Percentiles rank a stretch among this genome's conserved stretches.
Evolutionary conservation across 1,139 yeast species (phyloP).

Genomic region (Geotrichum armillariae): DNA sequence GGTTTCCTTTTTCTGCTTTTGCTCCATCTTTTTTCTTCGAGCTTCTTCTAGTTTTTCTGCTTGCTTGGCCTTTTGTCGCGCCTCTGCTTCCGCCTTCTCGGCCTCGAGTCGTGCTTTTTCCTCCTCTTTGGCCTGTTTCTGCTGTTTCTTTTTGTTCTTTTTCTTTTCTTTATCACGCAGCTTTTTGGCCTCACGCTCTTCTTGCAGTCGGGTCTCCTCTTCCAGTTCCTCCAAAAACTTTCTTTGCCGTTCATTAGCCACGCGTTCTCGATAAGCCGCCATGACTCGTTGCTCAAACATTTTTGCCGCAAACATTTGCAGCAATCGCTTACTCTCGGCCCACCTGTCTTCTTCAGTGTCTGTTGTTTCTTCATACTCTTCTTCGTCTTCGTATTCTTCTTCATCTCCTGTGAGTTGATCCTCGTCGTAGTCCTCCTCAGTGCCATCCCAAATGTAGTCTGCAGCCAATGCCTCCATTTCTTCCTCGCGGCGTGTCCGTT

Average conservation of each 20-base stretch:
- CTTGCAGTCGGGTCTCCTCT: conserved; percentile 67
- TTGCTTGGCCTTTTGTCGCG: conserved; percentile 44
- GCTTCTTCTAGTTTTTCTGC: conserved; percentile 58
- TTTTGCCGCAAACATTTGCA: conserved; percentile 74
- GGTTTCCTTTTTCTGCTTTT: conserved; percentile 47
- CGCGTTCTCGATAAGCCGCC: conserved; percentile 69
- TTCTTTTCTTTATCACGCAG: conserved; percentile 72
- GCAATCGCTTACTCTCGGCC: conserved; percentile 73
- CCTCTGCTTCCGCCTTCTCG: conserved; percentile 53
- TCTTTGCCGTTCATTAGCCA: conserved; percentile 72
- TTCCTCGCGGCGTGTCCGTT: conserved; percentile 54
- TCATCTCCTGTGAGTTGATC: conserved; percentile 33
- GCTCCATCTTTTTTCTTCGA: conserved; percentile 53
- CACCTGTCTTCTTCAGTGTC: conserved; percentile 64
- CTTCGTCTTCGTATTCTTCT: conserved; percentile 30
- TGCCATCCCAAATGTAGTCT: conserved; percentile 41
- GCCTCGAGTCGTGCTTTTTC: conserved; percentile 63
- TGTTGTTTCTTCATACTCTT: conserved; percentile 39
- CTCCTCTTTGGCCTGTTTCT: conserved; percentile 73
- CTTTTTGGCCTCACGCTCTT: conserved; percentile 71
- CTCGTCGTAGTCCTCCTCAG: conserved; percentile 40
- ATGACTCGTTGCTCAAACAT: conserved; percentile 70
- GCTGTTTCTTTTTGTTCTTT: conserved; percentile 71
- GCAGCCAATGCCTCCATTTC: conserved; percentile 37
- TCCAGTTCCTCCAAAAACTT: conserved; percentile 76